A percentile compares a stretch with the other conserved stretches of the same genome.
Conservation (phyloP, 345 rosid genomes). For the Capsella bursapastoris region DNA sequence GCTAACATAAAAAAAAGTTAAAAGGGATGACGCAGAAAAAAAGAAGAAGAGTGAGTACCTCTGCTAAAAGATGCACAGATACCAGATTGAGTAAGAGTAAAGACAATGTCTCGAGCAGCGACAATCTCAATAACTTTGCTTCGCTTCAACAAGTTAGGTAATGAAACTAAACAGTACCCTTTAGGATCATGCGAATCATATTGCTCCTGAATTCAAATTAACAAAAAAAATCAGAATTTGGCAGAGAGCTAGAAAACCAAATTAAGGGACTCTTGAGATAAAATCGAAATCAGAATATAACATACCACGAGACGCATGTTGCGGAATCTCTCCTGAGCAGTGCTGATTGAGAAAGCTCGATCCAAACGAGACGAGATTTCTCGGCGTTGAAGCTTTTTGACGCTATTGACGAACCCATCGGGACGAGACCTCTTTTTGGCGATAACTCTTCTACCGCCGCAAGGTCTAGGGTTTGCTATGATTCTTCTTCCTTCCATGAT, state of each 20-base stretch:
- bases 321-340: conserved; percentile 87
- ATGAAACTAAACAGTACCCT: conserved; percentile 62
- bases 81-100: conserved; percentile 89
- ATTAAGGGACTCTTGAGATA: neutral
- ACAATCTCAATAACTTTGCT: conserved; percentile 86
- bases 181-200: conserved; percentile 92
- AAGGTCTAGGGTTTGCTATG: conserved; percentile 62
- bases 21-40: neutral
- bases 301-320: conserved; percentile 71
- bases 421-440: conserved; percentile 62
- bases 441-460: conserved; percentile 60
- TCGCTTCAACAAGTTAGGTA: conserved; percentile 83
- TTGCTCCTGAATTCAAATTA: conserved; percentile 58
- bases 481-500: conserved; percentile 59
- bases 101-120: conserved; percentile 83
- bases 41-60: conserved; percentile 47
- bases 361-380: conserved; percentile 77
- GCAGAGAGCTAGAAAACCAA: neutral
- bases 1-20: no score
- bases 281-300: neutral
- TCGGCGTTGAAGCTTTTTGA: conserved; percentile 82
- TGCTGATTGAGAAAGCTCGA: conserved; percentile 79
- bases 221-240: neutral
- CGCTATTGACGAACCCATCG: conserved; percentile 71
- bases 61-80: conserved; percentile 89